Conservation (phyloP, 2,329 filamentous ascomycete genomes). For the Cercospora beticola region DNA sequence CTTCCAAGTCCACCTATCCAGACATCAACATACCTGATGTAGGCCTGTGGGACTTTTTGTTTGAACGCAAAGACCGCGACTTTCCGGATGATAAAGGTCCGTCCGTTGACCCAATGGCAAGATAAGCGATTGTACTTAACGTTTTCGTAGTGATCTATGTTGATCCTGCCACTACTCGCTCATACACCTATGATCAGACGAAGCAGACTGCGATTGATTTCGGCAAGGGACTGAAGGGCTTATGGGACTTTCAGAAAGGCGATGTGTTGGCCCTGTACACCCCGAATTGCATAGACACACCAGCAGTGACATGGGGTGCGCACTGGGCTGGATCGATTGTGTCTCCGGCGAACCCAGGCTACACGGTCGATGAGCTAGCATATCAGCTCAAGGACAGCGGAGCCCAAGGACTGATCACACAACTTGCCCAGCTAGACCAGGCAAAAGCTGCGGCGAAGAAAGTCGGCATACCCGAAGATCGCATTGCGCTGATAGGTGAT, state of each 20-base stretch:
- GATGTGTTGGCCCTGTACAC: slow-evolving; percentile 81
- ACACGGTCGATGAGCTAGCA: slow-evolving; percentile 77
- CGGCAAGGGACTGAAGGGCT: slow-evolving; percentile 71
- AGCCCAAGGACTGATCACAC: slow-evolving; percentile 73
- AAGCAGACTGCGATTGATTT: slow-evolving; percentile 69
- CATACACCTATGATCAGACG: slow-evolving; percentile 70
- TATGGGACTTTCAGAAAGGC: slow-evolving; percentile 76
- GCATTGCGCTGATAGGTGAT: slow-evolving; percentile 75
- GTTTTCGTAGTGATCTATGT: slow-evolving; percentile 65
- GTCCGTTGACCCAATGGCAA: neutral
- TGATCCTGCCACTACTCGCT: slow-evolving; percentile 67
- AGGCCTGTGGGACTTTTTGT: slow-evolving; percentile 77
- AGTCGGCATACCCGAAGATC: slow-evolving; percentile 66
- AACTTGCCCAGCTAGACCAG: slow-evolving; percentile 62
- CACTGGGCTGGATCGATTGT: slow-evolving; percentile 79
- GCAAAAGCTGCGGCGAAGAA: slow-evolving; percentile 43
- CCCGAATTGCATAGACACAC: slow-evolving; percentile 82
- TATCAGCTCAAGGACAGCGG: slow-evolving; percentile 79
- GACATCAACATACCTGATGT: slow-evolving; percentile 67
- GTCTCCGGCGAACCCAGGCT: slow-evolving; percentile 84
- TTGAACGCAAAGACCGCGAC: slow-evolving; percentile 63
- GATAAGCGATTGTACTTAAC: neutral
- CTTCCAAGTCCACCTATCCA: slow-evolving; percentile 49
- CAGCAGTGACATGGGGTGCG: slow-evolving; percentile 71
- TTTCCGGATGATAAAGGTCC: slow-evolving; percentile 74